A percentile compares a stretch with the other conserved stretches of the same genome.
Evolutionary conservation across 805 yeast species (phyloP).

Genomic region (Scheffersomyces amazonensis): DNA sequence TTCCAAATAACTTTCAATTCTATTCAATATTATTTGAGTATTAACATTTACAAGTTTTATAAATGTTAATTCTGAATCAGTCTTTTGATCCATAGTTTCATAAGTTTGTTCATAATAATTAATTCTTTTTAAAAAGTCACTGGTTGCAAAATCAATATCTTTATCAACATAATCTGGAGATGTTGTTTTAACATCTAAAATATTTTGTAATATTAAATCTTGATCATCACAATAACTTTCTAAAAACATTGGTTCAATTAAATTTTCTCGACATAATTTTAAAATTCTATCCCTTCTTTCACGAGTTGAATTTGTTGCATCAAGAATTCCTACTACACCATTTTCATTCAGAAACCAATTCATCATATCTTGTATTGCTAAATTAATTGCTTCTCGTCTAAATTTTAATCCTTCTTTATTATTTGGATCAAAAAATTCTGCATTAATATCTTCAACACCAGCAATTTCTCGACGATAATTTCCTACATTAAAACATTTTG

Average conservation of each 20-base stretch:
- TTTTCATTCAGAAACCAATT: slow-evolving; percentile 77
- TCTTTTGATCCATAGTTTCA: slow-evolving; percentile 63
- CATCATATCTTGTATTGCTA: slow-evolving; percentile 78
- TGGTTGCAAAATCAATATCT: slow-evolving; percentile 68
- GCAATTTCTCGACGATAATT: slow-evolving; percentile 64
- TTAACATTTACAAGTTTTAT: slow-evolving; percentile 86
- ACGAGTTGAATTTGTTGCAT: slow-evolving; percentile 86
- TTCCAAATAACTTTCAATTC: slow-evolving; percentile 84
- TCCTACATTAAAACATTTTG: slow-evolving; percentile 89
- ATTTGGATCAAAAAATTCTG: slow-evolving; percentile 71
- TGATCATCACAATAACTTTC: slow-evolving; percentile 90
- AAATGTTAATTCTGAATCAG: slow-evolving; percentile 69
- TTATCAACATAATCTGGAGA: slow-evolving; percentile 76
- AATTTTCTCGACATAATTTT: slow-evolving; percentile 57
- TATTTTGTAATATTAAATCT: slow-evolving; percentile 72
- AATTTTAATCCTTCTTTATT: slow-evolving; percentile 63
- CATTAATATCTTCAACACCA: slow-evolving; percentile 57
- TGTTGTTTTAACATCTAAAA: slow-evolving; percentile 81
- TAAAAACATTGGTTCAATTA: slow-evolving; percentile 85
- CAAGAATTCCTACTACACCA: slow-evolving; percentile 90
- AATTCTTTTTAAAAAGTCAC: slow-evolving; percentile 73
- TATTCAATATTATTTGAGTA: slow-evolving; percentile 82
- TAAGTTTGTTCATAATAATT: slow-evolving; percentile 70
- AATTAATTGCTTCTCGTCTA: slow-evolving; percentile 65
- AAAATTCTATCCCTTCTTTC: slow-evolving; percentile 66